A percentile compares a stretch with the other conserved stretches of the same genome.
Conservation (phyloP, 148 eudicot genomes). For the Rhododendron vialii region DNA sequence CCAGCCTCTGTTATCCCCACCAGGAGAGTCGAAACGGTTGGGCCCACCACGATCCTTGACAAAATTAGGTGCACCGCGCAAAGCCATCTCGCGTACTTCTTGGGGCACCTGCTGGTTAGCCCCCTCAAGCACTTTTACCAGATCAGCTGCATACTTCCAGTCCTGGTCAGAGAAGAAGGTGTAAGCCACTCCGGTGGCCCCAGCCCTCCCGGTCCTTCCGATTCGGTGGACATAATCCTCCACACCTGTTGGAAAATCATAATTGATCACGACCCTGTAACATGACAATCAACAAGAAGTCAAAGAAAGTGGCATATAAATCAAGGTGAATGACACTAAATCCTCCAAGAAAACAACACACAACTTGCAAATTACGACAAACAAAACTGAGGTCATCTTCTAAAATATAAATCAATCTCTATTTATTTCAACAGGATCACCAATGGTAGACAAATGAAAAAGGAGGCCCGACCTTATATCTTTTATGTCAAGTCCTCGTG, state of each 20-base stretch:
- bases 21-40: slow-evolving; percentile 53
- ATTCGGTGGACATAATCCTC: slow-evolving; percentile 99
- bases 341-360: slow-evolving; percentile 1
- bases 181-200: slow-evolving; percentile 85
- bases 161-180: slow-evolving; percentile 96
- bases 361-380: too few relatives aligned
- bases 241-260: slow-evolving; percentile 92
- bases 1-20: slow-evolving; percentile 57
- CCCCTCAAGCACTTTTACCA: slow-evolving; percentile 84
- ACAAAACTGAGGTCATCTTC: too few relatives aligned
- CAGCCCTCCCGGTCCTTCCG: slow-evolving; percentile 98
- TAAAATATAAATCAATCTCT: not conserved
- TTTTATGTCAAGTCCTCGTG: slow-evolving; percentile 92
- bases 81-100: slow-evolving; percentile 75
- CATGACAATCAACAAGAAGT: not conserved
- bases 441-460: not conserved
- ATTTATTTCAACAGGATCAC: not conserved
- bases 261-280: slow-evolving; percentile 88
- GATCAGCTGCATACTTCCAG: slow-evolving; percentile 81
- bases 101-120: slow-evolving; percentile 91
- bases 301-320: not conserved
- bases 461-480: slow-evolving; percentile 66
- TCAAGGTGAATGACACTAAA: not conserved
- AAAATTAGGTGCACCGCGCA: slow-evolving; percentile 63
- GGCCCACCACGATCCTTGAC: slow-evolving; percentile 55